These are phyloP conservation scores for Ogataea paraovalis DNA, from an alignment of 805 yeast species.

Conservation along the genomic window DNA sequence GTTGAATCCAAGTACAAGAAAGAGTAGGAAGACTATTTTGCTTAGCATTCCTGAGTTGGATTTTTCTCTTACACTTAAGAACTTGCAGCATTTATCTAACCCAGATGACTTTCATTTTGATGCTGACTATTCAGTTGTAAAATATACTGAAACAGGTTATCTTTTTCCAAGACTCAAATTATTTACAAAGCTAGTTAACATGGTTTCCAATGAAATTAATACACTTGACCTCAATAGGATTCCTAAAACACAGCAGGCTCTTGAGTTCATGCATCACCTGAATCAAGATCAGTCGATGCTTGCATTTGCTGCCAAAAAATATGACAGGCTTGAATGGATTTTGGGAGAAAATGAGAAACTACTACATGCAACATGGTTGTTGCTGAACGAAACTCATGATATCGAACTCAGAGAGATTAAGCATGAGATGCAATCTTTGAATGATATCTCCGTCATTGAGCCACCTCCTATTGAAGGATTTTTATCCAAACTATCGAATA, in stretches of 20 bases:
- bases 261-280: conserved; percentile 15
- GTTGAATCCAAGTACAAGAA: conserved; percentile 31
- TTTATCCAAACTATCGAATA: conserved; percentile 51
- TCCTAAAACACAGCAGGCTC: conserved; percentile 4
- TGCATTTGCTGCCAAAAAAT: conserved; percentile 54
- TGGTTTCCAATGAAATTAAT: conserved; percentile 30
- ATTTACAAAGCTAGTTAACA: conserved; percentile 37
- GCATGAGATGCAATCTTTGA: conserved; percentile 35
- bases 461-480: conserved; percentile 85
- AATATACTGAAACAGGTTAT: conserved; percentile 22
- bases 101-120: conserved; percentile 7
- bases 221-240: conserved; percentile 1
- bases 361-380: conserved; percentile 41
- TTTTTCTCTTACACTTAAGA: conserved; percentile 38
- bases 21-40: conserved; percentile 15
- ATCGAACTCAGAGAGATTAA: conserved; percentile 57
- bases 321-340: conserved; percentile 75
- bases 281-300: conserved; percentile 24
- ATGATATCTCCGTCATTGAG: conserved; percentile 37
- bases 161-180: conserved; percentile 21
- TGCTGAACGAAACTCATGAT: conserved; percentile 41
- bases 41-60: conserved; percentile 45
- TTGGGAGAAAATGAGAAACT: conserved; percentile 41
- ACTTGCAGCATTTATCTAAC: conserved; percentile 5
- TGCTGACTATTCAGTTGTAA: background rate